Evolutionary conservation across 768 basidiomycete genomes (phyloP).

Genomic region (Boletus tylopilopsis): DNA sequence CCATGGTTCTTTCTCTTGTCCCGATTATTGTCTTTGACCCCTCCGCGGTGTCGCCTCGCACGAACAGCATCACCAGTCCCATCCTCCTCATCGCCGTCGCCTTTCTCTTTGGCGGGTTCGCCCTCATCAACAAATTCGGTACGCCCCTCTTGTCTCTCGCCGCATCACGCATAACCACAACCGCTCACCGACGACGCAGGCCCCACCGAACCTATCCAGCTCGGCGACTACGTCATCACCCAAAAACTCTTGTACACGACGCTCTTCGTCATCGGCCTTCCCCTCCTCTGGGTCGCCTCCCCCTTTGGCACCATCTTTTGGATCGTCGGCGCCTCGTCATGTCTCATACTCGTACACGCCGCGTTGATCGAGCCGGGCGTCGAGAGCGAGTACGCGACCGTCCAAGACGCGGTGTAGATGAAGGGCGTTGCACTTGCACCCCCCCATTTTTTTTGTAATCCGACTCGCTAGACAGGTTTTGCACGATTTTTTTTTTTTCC

Average conservation of each 20-base stretch:
- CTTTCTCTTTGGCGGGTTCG: constrained; percentile 91
- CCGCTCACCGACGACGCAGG: constrained; percentile 49
- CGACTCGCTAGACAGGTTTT: background rate
- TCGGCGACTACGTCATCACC: constrained; percentile 78
- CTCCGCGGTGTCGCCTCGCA: too few relatives aligned
- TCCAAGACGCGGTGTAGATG: constrained; percentile 56
- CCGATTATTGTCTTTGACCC: too few relatives aligned
- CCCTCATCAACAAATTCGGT: constrained; percentile 89
- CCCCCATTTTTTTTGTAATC: too few relatives aligned
- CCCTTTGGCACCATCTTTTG: constrained; percentile 88
- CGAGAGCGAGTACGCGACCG: constrained; percentile 85
- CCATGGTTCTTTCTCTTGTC: too few relatives aligned
- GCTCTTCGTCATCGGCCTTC: constrained; percentile 90
- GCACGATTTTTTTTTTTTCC: background rate
- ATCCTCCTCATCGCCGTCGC: constrained; percentile 75
- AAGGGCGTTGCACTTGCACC: too few relatives aligned
- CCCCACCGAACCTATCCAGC: constrained; percentile 71
- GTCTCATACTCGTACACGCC: constrained; percentile 86
- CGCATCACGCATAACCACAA: too few relatives aligned
- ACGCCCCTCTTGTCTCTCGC: constrained; percentile 18
- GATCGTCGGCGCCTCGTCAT: constrained; percentile 83
- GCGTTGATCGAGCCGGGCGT: constrained; percentile 89
- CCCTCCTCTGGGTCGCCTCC: constrained; percentile 75
- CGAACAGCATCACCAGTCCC: constrained; percentile 67
- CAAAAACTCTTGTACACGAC: constrained; percentile 86